Evolutionary conservation across 208 protist species (phyloP), one percentile per base, ranked within the genome.

Genomic region (Lotmaria passim): DNA sequence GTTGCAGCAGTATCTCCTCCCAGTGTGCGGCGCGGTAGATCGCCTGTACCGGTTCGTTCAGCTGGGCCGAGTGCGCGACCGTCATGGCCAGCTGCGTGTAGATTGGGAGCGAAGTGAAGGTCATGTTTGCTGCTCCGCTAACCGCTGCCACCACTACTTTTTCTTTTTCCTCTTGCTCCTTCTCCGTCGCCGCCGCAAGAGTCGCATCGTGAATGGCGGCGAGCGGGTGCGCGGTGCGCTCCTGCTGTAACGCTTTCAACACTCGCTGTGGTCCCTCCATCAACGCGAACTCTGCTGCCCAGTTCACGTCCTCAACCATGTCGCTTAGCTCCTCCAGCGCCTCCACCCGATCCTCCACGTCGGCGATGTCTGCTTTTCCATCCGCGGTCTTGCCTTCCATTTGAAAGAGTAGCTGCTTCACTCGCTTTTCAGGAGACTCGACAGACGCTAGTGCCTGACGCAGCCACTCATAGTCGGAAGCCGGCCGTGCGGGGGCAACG

Each of bases 271-370:
- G 88, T 2, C 91, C 91, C 12, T 85, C 50, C 82, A 90, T 91
- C 38, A 96, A 83, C 12, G 66, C 73, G 57, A 92, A 96, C 77
- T 96, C 88, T 3, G 79, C 69, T 3, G 91, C 91, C 88, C 88
- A 94, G 78, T 94, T 96, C 58, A 94, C 84, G 73, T 96, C 91
- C 66, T 96, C 91, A 7, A 96, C 88, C 75, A 96, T 73, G 43
- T 96, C 91, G 15, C 68, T 79, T n/a, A 96, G 66, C 77, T 94
- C 88, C 75, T 84, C 88, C 56, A 93, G 44, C 7, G 77, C 79
- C 11, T 78, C 83, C 12, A 55, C 48, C 17, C 43, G 57, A 7
- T 86, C 80, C 26, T 69, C 82, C 14, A 23, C 19, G 10, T 55
- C 36, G 36, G 39, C 15, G 1, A 50, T 12, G 7, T 34, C 48